phyloP scores from a whole-genome alignment of 768 basidiomycete species.

The Cubamyces lactineus region DNA sequence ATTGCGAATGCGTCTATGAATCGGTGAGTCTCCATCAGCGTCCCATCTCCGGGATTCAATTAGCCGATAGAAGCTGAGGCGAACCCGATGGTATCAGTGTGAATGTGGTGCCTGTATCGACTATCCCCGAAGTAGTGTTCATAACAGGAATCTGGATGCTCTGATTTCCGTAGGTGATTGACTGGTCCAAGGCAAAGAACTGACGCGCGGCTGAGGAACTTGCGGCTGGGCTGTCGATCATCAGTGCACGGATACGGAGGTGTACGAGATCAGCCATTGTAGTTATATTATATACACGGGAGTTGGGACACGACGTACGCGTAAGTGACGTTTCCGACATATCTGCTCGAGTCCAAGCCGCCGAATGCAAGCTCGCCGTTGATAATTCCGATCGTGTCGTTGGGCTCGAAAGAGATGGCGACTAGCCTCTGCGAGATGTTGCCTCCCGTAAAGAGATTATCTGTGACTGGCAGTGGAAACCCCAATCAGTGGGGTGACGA shows the following conservation, averaged over 20 bases:
- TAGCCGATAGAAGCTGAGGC: no score
- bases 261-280: background rate
- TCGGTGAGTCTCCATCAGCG: background rate
- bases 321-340: slow-evolving; percentile 32
- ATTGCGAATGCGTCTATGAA: slow-evolving; percentile 34
- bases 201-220: slow-evolving; percentile 34
- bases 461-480: slow-evolving; percentile 33
- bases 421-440: slow-evolving; percentile 28
- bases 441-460: slow-evolving; percentile 36
- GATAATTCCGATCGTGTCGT: slow-evolving; percentile 1
- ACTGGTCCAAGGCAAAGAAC: slow-evolving; percentile 43
- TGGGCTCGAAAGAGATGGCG: slow-evolving; percentile 36
- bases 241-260: background rate
- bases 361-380: slow-evolving; percentile 41
- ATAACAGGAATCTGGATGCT: slow-evolving; percentile 12
- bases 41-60: no score
- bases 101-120: slow-evolving; percentile 35
- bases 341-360: slow-evolving; percentile 33
- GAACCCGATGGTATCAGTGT: slow-evolving; percentile 21
- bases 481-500: background rate
- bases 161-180: slow-evolving; percentile 32
- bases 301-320: slow-evolving; percentile 21
- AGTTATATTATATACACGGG: background rate
- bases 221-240: slow-evolving; percentile 33
- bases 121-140: slow-evolving; percentile 29